These are phyloP conservation scores for Lupinus albus DNA, from an alignment of 306 rosid species.

Conservation along the genomic window DNA sequence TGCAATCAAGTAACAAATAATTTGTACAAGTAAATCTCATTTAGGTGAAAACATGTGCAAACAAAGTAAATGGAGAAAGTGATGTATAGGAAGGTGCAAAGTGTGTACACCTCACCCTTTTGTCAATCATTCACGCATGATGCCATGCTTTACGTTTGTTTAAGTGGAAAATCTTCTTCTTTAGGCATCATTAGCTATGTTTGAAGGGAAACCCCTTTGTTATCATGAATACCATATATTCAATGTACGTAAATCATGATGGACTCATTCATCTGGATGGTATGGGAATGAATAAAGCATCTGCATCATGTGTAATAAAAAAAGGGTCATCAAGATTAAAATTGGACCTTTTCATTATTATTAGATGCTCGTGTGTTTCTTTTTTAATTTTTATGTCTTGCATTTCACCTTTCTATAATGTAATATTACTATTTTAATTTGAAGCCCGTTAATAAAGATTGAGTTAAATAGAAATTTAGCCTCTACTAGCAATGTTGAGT, in stretches of 20 bases:
- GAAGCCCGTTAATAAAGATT: neutral
- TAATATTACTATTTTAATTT: neutral
- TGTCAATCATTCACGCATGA: slow-evolving; percentile 59
- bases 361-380: neutral
- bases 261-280: neutral
- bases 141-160: slow-evolving; percentile 29
- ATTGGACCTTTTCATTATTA: neutral
- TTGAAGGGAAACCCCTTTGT: slow-evolving; percentile 11
- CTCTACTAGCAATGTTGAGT: too few species aligned
- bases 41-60: slow-evolving; percentile 7
- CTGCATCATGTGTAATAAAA: neutral
- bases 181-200: slow-evolving; percentile 31
- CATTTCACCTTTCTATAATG: neutral
- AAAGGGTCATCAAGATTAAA: neutral
- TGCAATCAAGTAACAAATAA: too few species aligned
- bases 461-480: too few species aligned
- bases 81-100: slow-evolving; percentile 35
- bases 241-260: slow-evolving; percentile 12
- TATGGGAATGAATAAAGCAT: neutral
- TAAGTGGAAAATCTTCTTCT: neutral
- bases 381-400: neutral
- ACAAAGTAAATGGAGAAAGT: slow-evolving; percentile 20
- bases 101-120: slow-evolving; percentile 34
- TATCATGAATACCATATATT: neutral
- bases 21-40: neutral